Conservation (phyloP, 768 basidiomycete genomes). For the Hericium erinaceus region DNA sequence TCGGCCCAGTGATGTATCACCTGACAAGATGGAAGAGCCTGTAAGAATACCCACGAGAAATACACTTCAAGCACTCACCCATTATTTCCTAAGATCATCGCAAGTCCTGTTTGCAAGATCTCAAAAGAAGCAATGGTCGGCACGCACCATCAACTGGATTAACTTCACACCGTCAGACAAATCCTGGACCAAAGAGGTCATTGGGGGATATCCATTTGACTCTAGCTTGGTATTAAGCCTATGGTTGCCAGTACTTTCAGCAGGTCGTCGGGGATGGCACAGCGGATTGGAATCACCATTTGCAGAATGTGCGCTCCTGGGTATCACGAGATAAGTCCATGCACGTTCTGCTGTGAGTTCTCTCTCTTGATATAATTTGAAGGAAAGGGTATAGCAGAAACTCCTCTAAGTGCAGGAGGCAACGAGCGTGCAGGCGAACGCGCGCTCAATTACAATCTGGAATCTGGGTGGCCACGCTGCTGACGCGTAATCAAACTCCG, state of each 20-base stretch:
- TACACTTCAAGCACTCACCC: conserved; percentile 40
- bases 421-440: too few species aligned
- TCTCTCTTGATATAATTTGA: too few species aligned
- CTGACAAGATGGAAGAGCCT: conserved; percentile 27
- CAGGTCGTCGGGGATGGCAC: neutral
- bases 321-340: conserved; percentile 47
- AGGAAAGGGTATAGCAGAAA: too few species aligned
- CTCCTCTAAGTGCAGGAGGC: too few species aligned
- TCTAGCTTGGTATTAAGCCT: conserved; percentile 98
- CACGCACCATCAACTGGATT: conserved; percentile 82
- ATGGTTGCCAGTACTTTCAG: conserved; percentile 7
- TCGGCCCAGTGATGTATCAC: conserved; percentile 86
- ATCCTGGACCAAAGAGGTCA: conserved; percentile 84
- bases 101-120: neutral
- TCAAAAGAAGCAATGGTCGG: neutral
- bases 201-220: conserved; percentile 71
- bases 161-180: conserved; percentile 92
- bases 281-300: conserved; percentile 48
- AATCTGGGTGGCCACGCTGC: neutral
- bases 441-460: too few species aligned
- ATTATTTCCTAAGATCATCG: conserved; percentile 80
- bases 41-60: neutral
- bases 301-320: conserved; percentile 69
- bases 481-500: neutral
- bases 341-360: neutral